Percentiles rank a stretch among this genome's conserved stretches.
These are phyloP conservation scores for Akanthomyces dipterigenus DNA, from an alignment of 2,329 filamentous ascomycete species.

Conservation along the genomic window DNA sequence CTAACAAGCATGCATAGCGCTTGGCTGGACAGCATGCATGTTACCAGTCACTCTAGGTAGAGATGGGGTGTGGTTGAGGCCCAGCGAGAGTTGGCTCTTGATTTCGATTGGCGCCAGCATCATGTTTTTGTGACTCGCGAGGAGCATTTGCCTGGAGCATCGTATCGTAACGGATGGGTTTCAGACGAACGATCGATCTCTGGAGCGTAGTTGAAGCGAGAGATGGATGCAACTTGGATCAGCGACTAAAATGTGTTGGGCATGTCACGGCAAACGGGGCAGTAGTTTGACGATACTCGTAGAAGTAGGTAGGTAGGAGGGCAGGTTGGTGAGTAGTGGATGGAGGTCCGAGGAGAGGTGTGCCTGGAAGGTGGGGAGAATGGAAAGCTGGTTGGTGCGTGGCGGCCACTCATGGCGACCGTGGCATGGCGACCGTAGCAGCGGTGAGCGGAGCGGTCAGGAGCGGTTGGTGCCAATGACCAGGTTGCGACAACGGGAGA, in stretches of 20 bases:
- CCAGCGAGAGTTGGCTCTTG: not conserved
- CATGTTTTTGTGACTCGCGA: not conserved
- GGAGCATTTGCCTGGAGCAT: not conserved
- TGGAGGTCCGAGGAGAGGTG: too few species aligned
- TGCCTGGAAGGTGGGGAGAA: not conserved
- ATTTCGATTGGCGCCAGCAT: too few species aligned
- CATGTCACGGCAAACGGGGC: not conserved
- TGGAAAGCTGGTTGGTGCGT: not conserved
- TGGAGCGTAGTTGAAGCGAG: not conserved
- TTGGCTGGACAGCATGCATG: not conserved
- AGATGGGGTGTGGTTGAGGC: not conserved
- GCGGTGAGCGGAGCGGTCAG: not conserved
- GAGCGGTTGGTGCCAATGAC: not conserved
- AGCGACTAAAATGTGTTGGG: not conserved
- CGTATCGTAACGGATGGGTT: not conserved
- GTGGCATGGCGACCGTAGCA: not conserved
- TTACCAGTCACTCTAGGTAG: not conserved
- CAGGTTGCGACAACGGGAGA: not conserved
- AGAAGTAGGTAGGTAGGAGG: too few species aligned
- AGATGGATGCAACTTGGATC: not conserved
- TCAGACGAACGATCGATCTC: conserved; percentile 5
- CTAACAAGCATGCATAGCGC: not conserved
- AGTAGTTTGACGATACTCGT: not conserved
- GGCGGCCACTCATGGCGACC: not conserved
- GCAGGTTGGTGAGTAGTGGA: too few species aligned